These are phyloP conservation scores for Eragrostis tef DNA, from an alignment of 202 grass and related monocot species.

Conservation along the genomic window DNA sequence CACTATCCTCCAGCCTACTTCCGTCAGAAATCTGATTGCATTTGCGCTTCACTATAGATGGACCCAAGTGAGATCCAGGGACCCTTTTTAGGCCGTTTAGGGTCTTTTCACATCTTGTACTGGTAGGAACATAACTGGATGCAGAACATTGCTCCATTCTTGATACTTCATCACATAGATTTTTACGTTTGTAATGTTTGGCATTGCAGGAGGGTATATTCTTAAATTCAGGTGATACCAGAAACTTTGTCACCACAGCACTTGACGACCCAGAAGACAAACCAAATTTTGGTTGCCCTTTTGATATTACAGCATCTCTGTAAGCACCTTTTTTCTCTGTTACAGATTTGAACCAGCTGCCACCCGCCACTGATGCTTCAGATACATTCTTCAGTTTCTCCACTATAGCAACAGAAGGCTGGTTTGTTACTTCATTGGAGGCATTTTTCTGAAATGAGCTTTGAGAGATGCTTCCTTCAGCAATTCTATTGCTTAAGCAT, in stretches of 20 bases:
- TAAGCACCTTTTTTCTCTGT: slow-evolving; percentile 34
- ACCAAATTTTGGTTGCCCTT: slow-evolving; percentile 54
- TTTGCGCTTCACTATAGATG: slow-evolving; percentile 57
- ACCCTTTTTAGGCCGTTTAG: slow-evolving; percentile 34
- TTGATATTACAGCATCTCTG: slow-evolving; percentile 52
- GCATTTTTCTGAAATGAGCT: slow-evolving; percentile 54
- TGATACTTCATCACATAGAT: slow-evolving; percentile 76
- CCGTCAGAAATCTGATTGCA: slow-evolving; percentile 48
- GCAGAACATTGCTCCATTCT: slow-evolving; percentile 75
- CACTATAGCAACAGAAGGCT: slow-evolving; percentile 43
- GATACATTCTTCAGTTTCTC: slow-evolving; percentile 48
- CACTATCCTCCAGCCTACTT: slow-evolving; percentile 43
- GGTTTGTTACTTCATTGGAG: slow-evolving; percentile 50
- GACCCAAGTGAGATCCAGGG: slow-evolving; percentile 46
- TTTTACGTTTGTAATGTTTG: slow-evolving; percentile 50
- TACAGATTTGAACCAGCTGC: slow-evolving; percentile 35
- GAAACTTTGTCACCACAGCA: slow-evolving; percentile 75
- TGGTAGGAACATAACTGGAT: slow-evolving; percentile 61
- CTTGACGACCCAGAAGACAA: slow-evolving; percentile 83
- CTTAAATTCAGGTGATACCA: slow-evolving; percentile 64
- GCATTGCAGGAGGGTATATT: slow-evolving; percentile 46
- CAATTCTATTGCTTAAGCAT: slow-evolving; percentile 60
- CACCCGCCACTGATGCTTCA: slow-evolving; percentile 40
- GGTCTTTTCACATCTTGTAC: slow-evolving; percentile 51
- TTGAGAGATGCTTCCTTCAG: slow-evolving; percentile 44